These are phyloP conservation scores for Fagopyrum tataricum DNA, from an alignment of 148 eudicot species.

Conservation along the genomic window DNA sequence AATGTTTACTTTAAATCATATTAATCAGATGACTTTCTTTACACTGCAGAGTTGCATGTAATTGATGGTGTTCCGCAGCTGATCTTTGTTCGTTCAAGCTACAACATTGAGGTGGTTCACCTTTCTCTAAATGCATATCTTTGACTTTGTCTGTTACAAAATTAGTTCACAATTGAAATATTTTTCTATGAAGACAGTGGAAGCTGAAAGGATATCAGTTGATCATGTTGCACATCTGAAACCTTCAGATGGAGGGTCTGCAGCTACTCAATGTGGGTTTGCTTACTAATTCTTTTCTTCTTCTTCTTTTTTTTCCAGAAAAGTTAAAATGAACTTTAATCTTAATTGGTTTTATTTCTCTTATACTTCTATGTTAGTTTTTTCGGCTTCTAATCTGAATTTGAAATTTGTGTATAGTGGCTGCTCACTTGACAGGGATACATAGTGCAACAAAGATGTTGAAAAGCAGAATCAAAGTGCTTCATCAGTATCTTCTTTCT, in stretches of 20 bases:
- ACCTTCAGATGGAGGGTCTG: conserved; percentile 98
- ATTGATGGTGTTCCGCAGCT: conserved; percentile 88
- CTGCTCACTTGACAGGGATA: conserved; percentile 89
- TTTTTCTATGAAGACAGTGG: conserved; percentile 64
- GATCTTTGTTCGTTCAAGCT: conserved; percentile 81
- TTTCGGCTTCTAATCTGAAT: neutral
- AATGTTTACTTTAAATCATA: neutral
- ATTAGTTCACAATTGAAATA: neutral
- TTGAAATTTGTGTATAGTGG: conserved; percentile 46
- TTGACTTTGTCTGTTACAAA: neutral
- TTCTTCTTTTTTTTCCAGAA: neutral
- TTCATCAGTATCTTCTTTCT: conserved; percentile 78
- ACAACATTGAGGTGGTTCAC: conserved; percentile 74
- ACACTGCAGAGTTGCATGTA: conserved; percentile 74
- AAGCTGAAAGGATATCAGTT: conserved; percentile 94
- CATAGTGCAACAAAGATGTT: conserved; percentile 99
- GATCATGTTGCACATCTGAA: conserved; percentile 98
- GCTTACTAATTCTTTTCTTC: too few species aligned
- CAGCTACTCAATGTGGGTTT: conserved; percentile 84
- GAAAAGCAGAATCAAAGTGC: conserved; percentile 82
- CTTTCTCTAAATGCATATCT: conserved; percentile 5
- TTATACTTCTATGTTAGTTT: neutral
- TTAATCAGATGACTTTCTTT: neutral
- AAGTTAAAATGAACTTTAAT: neutral
- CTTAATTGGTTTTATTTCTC: neutral